phyloP scores from a whole-genome alignment of 2,329 filamentous ascomycete species.

The Aspergillus persii region DNA sequence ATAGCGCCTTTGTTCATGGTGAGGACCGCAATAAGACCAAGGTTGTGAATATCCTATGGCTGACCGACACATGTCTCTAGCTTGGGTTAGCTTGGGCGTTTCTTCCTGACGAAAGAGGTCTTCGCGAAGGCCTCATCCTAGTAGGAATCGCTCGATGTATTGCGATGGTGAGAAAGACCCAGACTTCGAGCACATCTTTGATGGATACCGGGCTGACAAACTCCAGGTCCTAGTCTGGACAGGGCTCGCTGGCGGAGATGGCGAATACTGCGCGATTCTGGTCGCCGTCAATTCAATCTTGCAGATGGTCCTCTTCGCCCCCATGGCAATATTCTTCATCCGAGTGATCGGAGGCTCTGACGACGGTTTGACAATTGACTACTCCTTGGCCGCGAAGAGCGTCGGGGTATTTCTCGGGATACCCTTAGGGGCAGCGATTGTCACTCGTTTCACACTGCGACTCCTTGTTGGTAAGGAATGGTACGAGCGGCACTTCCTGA shows the following conservation, averaged over 20 bases:
- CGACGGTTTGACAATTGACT: conserved; percentile 50
- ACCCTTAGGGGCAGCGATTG: conserved; percentile 73
- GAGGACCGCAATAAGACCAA: conserved; percentile 11
- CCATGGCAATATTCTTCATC: conserved; percentile 68
- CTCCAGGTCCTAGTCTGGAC: conserved; percentile 70
- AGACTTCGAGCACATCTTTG: background rate
- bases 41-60: background rate
- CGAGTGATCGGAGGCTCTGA: conserved; percentile 59
- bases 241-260: conserved; percentile 70
- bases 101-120: conserved; percentile 49
- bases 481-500: conserved; percentile 71
- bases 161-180: conserved; percentile 65
- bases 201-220: conserved; percentile 3
- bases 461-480: conserved; percentile 53
- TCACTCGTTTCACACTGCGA: conserved; percentile 67
- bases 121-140: conserved; percentile 68
- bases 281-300: conserved; percentile 73
- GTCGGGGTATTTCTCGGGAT: conserved; percentile 85
- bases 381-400: conserved; percentile 70
- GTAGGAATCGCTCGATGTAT: conserved; percentile 85
- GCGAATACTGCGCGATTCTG: conserved; percentile 78
- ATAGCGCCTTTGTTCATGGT: conserved; percentile 81
- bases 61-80: conserved; percentile 36
- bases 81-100: conserved; percentile 51
- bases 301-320: conserved; percentile 72